Base-by-base conservation (phyloP, 169 alveolate species). In the Condylostoma magnum region DNA sequence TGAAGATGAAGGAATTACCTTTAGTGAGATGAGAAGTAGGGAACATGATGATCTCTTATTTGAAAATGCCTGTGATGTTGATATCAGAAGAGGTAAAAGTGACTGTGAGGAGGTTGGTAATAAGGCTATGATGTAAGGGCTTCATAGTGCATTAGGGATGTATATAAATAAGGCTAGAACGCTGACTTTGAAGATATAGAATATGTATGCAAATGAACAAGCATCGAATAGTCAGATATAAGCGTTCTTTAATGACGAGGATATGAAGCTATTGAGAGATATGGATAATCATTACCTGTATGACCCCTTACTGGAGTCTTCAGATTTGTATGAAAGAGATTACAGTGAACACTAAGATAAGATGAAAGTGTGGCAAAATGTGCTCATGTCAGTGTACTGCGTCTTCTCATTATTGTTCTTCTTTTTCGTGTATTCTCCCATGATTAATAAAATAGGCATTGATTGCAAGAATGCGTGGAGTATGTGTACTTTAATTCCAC, bases 401-500 rank as follows among this genome's bases (percentile, higher is more conserved):
- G 69, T 57, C 10, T 57, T 57, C 37, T 57, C 69, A 33, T 31
- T 57, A 27, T 57, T 57, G 55, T 57, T 57, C 52, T 57, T 33
- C 52, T 57, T 57, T 31, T 57, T 57, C 4, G 69, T 57, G 6
- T 57, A 57, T 30, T 28, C 50, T 6, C 69, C 69, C 37, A 57
- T 57, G 69, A 57, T 57, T 1, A 30, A 57, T 37, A 30, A 37
- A 36, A 36, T 57, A 4, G 69, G 69, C 1, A 18, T 28, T 47
- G 69, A 57, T n/a, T 34, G 53, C 15, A 57, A 57, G 38, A 57
- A 57, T n/a, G 69, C 69, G 1, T 57, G 69, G 69, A 57, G 69
- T 36, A 57, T 57, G 69, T 57, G 69, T 51, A 57, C 69, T 18
- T n/a, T 57, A 2, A 57, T 57, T 3, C 69, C 69, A 18, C 69